A percentile compares a stretch with the other conserved stretches of the same genome.
These are phyloP conservation scores for Nymphaea colorata DNA, from an alignment of 164 flowering plant species.

Conservation along the genomic window DNA sequence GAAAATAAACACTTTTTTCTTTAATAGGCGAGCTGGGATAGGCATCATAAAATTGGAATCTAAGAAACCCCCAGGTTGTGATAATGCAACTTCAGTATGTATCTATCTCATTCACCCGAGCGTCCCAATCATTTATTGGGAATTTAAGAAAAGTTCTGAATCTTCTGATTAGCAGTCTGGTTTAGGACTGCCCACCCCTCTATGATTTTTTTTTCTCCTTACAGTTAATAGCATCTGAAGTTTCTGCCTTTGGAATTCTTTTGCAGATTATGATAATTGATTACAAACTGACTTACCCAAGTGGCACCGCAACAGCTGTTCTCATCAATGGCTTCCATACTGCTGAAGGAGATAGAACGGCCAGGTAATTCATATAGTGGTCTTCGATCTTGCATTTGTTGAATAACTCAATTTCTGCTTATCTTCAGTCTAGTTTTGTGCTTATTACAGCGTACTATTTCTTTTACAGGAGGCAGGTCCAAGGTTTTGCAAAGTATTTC, in stretches of 20 bases:
- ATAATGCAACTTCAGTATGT: no score
- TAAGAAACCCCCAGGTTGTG: no score
- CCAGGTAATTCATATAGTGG: conserved; percentile 32
- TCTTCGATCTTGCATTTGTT: neutral
- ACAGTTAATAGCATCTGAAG: no score
- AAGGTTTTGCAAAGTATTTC: conserved; percentile 18
- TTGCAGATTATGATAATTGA: conserved; percentile 73
- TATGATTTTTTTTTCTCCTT: no score
- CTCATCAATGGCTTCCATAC: conserved; percentile 87
- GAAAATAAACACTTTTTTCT: no score
- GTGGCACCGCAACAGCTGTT: conserved; percentile 81
- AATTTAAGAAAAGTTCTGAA: neutral
- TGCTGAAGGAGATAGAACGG: conserved; percentile 40
- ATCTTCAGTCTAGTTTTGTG: neutral
- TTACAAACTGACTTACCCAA: conserved; percentile 70
- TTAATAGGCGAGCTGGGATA: no score
- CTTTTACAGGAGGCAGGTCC: conserved; percentile 34
- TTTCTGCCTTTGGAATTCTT: neutral
- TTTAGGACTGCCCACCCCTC: no score
- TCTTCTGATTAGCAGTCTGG: no score
- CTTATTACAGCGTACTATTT: neutral
- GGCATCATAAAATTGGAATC: no score
- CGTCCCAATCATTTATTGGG: no score
- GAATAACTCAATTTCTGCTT: neutral
- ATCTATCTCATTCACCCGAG: no score